Percentiles rank a stretch among this genome's conserved stretches.
Evolutionary conservation across 306 rosid species (phyloP).

Genomic region (Cicer yamashitae): DNA sequence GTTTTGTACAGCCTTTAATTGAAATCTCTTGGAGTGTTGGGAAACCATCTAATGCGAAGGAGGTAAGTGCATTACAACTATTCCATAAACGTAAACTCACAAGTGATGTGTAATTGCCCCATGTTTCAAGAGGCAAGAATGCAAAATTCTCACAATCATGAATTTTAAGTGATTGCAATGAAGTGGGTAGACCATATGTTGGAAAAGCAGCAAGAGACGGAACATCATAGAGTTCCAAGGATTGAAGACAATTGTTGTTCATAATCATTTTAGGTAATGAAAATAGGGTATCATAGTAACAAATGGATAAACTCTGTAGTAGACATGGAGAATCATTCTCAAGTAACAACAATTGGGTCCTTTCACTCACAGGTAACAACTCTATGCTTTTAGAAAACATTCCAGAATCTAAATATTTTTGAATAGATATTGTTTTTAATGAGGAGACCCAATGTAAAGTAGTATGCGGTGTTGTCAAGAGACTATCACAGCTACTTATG

Average conservation of each 20-base stretch:
- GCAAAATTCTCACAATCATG: neutral
- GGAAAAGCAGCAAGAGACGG: constrained; percentile 5
- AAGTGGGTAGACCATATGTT: neutral
- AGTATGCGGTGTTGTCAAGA: neutral
- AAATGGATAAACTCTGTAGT: no score
- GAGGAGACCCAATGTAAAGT: neutral
- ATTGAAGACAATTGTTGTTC: neutral
- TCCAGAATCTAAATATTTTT: no score
- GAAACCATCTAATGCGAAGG: neutral
- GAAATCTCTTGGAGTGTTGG: neutral
- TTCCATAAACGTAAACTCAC: neutral
- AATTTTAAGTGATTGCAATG: neutral
- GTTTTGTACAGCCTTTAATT: neutral
- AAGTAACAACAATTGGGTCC: no score
- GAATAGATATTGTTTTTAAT: neutral
- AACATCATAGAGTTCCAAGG: neutral
- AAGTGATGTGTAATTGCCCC: constrained; percentile 21
- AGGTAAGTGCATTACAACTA: neutral
- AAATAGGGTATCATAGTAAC: neutral
- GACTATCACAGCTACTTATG: neutral
- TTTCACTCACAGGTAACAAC: no score
- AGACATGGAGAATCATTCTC: no score
- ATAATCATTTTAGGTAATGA: neutral
- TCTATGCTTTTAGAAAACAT: no score
- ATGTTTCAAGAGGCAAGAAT: constrained; percentile 18